Conservation (phyloP, 2,329 filamentous ascomycete species). For the Ceratocystis eucalypticola region DNA sequence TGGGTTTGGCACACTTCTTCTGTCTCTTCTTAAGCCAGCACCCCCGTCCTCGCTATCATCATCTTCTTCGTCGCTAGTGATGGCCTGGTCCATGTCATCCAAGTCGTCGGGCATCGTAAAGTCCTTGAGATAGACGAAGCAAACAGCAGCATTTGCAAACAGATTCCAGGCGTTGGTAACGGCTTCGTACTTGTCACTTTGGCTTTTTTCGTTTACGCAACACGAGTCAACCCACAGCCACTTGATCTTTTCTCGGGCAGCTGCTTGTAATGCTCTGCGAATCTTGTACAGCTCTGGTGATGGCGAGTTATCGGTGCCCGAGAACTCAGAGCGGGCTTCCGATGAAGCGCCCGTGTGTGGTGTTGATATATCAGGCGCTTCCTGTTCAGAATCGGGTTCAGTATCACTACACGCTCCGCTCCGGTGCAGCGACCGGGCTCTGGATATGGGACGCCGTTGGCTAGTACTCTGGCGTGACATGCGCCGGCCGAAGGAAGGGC, state of each 20-base stretch:
- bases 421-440: not conserved
- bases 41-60: constrained; percentile 13
- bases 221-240: constrained; percentile 25
- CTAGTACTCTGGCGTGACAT: constrained; percentile 1
- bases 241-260: constrained; percentile 20
- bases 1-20: not conserved
- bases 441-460: constrained; percentile 2
- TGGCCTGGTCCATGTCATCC: constrained; percentile 10
- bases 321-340: constrained; percentile 11
- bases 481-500: not conserved
- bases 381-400: constrained; percentile 9
- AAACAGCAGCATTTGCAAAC: constrained; percentile 22
- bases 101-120: constrained; percentile 16
- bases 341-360: constrained; percentile 10
- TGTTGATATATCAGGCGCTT: not conserved
- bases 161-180: constrained; percentile 24
- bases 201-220: constrained; percentile 25
- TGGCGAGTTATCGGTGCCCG: constrained; percentile 6
- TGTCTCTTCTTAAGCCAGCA: constrained; percentile 11
- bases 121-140: constrained; percentile 24
- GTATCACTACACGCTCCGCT: constrained; percentile 13
- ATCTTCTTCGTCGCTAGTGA: constrained; percentile 7
- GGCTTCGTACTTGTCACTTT: constrained; percentile 24
- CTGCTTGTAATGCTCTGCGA: constrained; percentile 12
- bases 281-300: constrained; percentile 16